Conservation (phyloP, 495 filamentous ascomycete species). For the Talaromyces wortmannii region DNA sequence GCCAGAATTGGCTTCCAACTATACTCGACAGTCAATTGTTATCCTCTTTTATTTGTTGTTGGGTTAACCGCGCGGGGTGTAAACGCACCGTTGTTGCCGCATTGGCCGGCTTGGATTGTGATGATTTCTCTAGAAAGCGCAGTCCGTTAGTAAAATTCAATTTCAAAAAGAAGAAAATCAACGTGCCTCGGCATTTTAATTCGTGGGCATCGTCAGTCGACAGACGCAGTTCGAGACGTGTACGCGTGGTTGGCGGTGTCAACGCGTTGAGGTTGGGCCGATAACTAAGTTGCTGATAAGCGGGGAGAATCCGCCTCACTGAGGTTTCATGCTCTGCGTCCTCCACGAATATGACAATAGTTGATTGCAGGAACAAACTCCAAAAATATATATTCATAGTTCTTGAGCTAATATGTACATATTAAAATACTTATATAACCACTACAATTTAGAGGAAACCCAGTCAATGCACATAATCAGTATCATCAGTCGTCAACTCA, state of each 20-base stretch:
- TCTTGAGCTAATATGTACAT: too few species aligned
- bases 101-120: slow-evolving; percentile 97
- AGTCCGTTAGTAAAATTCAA: neutral
- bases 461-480: slow-evolving; percentile 1
- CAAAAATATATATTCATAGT: too few species aligned
- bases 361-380: too few species aligned
- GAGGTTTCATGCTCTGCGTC: too few species aligned
- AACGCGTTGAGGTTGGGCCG: neutral
- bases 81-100: slow-evolving; percentile 92
- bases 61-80: slow-evolving; percentile 3
- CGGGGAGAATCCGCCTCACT: neutral
- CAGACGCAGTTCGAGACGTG: neutral
- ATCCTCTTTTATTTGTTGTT: slow-evolving; percentile 7
- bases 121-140: slow-evolving; percentile 77
- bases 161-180: neutral
- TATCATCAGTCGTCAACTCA: too few species aligned
- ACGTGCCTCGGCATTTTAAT: slow-evolving; percentile 38
- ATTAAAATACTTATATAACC: slow-evolving; percentile 4
- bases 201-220: neutral
- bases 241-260: neutral
- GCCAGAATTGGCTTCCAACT: slow-evolving; percentile 96
- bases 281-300: neutral
- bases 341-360: too few species aligned
- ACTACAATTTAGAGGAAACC: too few species aligned
- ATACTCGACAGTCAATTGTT: neutral